These are phyloP conservation scores for Salix purpurea DNA, from an alignment of 345 rosid genomes.

Conservation along the genomic window DNA sequence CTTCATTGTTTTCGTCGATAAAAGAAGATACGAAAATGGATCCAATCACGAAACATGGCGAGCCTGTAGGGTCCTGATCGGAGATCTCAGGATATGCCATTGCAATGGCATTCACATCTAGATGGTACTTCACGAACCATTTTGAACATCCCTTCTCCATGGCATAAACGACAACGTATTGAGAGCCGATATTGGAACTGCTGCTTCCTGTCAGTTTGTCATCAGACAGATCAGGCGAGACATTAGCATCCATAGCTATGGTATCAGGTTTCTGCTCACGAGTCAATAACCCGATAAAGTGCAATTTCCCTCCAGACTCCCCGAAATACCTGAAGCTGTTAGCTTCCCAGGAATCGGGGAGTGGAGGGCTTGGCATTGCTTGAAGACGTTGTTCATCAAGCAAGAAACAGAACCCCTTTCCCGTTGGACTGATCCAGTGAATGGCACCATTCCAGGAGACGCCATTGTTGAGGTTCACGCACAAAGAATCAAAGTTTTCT, in stretches of 20 bases:
- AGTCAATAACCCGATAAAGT: not conserved
- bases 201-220: too few relatives aligned
- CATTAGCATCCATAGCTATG: too few relatives aligned
- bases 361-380: slow-evolving; percentile 1
- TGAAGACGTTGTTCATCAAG: not conserved
- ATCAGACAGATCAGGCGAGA: too few relatives aligned
- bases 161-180: slow-evolving; percentile 10
- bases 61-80: too few relatives aligned
- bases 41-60: not conserved
- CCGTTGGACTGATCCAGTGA: slow-evolving; percentile 11
- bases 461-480: not conserved
- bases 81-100: slow-evolving; percentile 10
- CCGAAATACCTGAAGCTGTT: slow-evolving; percentile 3
- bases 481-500: not conserved
- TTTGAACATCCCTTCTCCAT: slow-evolving; percentile 1
- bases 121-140: slow-evolving; percentile 2
- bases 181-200: not conserved
- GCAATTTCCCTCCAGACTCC: not conserved
- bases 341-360: not conserved
- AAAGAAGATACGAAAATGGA: not conserved
- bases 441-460: slow-evolving; percentile 20
- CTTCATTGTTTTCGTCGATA: not conserved
- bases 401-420: not conserved
- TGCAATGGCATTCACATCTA: not conserved
- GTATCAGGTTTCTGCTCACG: too few relatives aligned